A percentile compares a stretch with the other conserved stretches of the same genome.
Evolutionary conservation across 2,329 filamentous ascomycete genomes (phyloP).

Genomic region (Neonectria faginata): DNA sequence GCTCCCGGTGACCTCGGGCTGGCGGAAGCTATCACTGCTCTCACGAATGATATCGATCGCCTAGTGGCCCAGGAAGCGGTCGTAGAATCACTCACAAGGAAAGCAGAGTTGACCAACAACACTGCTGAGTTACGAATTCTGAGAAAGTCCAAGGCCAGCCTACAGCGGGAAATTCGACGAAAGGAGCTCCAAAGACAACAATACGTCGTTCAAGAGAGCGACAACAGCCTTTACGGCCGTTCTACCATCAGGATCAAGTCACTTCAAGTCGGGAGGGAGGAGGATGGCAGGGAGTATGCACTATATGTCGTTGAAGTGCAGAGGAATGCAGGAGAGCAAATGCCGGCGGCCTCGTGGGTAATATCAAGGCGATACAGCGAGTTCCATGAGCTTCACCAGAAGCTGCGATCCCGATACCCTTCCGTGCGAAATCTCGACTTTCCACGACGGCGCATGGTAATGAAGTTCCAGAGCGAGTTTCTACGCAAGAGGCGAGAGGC

Average conservation of each 20-base stretch:
- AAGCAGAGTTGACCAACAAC: constrained; percentile 97
- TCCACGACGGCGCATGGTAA: constrained; percentile 88
- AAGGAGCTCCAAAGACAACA: constrained; percentile 97
- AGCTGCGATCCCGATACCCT: constrained; percentile 84
- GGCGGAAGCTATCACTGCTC: constrained; percentile 88
- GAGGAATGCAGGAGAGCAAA: constrained; percentile 90
- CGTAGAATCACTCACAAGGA: constrained; percentile 89
- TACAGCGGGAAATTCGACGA: constrained; percentile 90
- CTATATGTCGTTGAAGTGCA: constrained; percentile 94
- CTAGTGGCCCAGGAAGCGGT: constrained; percentile 89
- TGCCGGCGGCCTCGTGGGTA: constrained; percentile 95
- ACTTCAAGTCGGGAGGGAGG: constrained; percentile 90
- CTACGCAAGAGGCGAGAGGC: constrained; percentile 87
- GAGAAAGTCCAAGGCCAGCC: constrained; percentile 91
- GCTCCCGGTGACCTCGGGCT: constrained; percentile 93
- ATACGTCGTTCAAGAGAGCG: constrained; percentile 96
- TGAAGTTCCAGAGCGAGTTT: constrained; percentile 97
- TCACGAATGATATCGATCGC: constrained; percentile 93
- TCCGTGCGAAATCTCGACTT: constrained; percentile 93
- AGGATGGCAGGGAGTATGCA: constrained; percentile 93
- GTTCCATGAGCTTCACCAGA: constrained; percentile 95
- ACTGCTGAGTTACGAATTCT: constrained; percentile 92
- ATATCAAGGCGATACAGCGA: constrained; percentile 95
- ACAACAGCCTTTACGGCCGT: constrained; percentile 94
- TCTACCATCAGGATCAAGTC: constrained; percentile 91